Conservation (phyloP, 768 basidiomycete genomes). For the Leccinum rimulosum region DNA sequence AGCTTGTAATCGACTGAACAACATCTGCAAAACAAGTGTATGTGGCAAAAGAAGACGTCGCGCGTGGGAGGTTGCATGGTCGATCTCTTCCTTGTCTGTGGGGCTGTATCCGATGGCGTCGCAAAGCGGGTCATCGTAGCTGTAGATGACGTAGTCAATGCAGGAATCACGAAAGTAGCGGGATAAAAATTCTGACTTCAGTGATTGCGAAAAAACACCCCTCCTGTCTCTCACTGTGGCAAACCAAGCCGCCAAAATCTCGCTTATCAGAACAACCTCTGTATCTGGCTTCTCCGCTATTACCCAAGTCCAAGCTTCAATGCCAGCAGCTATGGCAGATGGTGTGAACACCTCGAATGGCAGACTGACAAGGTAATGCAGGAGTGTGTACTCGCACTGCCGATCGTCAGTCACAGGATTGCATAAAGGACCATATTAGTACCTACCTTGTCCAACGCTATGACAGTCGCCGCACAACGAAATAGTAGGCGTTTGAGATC, state of each 20-base stretch:
- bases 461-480: constrained; percentile 78
- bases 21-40: constrained; percentile 77
- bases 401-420: constrained; percentile 4
- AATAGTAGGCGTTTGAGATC: constrained; percentile 86
- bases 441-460: constrained; percentile 62
- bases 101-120: constrained; percentile 86
- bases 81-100: constrained; percentile 81
- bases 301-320: constrained; percentile 97
- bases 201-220: constrained; percentile 77
- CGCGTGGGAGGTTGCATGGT: constrained; percentile 66
- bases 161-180: neutral
- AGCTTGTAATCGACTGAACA: constrained; percentile 90
- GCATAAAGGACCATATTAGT: neutral
- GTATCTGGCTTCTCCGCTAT: constrained; percentile 80
- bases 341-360: constrained; percentile 92
- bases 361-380: constrained; percentile 82
- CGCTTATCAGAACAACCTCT: constrained; percentile 82
- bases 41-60: constrained; percentile 81
- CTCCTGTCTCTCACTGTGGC: constrained; percentile 71
- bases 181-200: constrained; percentile 62
- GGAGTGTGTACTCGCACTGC: constrained; percentile 80
- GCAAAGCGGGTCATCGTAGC: constrained; percentile 86
- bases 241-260: constrained; percentile 86
- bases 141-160: constrained; percentile 33
- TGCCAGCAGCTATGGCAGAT: constrained; percentile 77